A percentile compares a stretch with the other conserved stretches of the same genome.
These are phyloP conservation scores for Raffaelea arxii DNA, from an alignment of 2,329 filamentous ascomycete genomes.

Conservation along the genomic window DNA sequence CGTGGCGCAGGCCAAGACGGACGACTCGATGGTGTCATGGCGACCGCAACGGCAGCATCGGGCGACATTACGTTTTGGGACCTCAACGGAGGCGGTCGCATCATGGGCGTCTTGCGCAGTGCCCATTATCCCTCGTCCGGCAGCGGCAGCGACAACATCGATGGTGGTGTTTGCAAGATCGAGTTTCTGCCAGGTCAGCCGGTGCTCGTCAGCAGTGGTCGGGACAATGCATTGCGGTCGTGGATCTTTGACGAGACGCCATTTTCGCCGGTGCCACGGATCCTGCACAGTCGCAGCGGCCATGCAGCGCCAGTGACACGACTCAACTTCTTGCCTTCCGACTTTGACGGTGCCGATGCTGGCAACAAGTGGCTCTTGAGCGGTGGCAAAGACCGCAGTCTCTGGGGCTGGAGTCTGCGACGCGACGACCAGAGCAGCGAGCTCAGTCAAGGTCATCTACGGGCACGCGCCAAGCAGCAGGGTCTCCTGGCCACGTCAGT, in stretches of 20 bases:
- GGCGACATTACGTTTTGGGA: conserved; percentile 97
- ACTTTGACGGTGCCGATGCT: conserved; percentile 80
- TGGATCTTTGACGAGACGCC: conserved; percentile 95
- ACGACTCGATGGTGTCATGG: conserved; percentile 81
- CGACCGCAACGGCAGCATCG: conserved; percentile 66
- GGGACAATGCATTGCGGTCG: conserved; percentile 87
- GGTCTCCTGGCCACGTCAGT: conserved; percentile 56
- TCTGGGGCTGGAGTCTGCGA: conserved; percentile 94
- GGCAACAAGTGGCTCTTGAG: conserved; percentile 92
- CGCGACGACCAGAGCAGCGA: conserved; percentile 91
- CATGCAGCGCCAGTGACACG: conserved; percentile 80
- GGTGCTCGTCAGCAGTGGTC: conserved; percentile 79
- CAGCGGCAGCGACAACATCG: conserved; percentile 22
- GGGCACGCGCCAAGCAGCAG: conserved; percentile 80
- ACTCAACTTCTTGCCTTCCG: conserved; percentile 75
- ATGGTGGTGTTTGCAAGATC: conserved; percentile 72
- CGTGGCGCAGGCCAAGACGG: conserved; percentile 83
- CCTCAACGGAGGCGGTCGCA: conserved; percentile 75
- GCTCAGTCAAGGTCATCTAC: conserved; percentile 80
- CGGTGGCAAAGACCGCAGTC: conserved; percentile 76
- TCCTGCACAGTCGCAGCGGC: conserved; percentile 76
- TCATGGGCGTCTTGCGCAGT: conserved; percentile 76
- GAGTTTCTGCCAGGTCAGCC: conserved; percentile 87
- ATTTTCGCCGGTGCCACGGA: conserved; percentile 76
- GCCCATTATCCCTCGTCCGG: conserved; percentile 69